Evolutionary conservation across 2,329 filamentous ascomycete species (phyloP).

Genomic region (Cladosporium velox): DNA sequence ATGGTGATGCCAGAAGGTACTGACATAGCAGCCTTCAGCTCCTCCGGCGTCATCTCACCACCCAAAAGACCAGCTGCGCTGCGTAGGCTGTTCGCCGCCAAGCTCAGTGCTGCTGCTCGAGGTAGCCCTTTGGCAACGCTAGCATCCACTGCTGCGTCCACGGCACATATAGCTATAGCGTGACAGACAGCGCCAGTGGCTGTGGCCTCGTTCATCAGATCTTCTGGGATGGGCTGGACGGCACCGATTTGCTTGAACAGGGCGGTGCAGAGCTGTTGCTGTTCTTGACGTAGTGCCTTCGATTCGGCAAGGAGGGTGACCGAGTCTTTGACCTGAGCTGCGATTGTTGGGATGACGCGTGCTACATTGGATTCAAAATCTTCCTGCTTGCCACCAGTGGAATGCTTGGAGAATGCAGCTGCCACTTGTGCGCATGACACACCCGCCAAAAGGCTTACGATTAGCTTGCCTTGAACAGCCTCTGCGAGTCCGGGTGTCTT

Average conservation of each 20-base stretch:
- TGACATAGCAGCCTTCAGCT: conserved; percentile 33
- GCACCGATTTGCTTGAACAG: conserved; percentile 25
- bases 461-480: conserved; percentile 25
- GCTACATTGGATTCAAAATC: conserved; percentile 22
- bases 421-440: conserved; percentile 26
- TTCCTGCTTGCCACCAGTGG: neutral
- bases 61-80: conserved; percentile 28
- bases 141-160: conserved; percentile 31
- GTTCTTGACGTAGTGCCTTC: conserved; percentile 13
- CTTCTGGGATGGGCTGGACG: conserved; percentile 27
- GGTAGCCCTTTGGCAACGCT: conserved; percentile 31
- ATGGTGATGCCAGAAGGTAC: conserved; percentile 31
- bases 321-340: conserved; percentile 25
- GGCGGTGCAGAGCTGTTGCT: neutral
- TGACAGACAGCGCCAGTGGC: conserved; percentile 32
- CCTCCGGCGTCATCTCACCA: conserved; percentile 30
- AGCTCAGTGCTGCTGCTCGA: conserved; percentile 25
- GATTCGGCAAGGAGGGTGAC: conserved; percentile 30
- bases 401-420: conserved; percentile 13
- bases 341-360: conserved; percentile 30
- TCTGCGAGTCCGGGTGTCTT: conserved; percentile 21
- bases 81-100: conserved; percentile 28
- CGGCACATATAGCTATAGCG: conserved; percentile 30
- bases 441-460: conserved; percentile 30
- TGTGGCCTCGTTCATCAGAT: conserved; percentile 31